A percentile compares a stretch with the other conserved stretches of the same genome.
Conservation (phyloP, 768 basidiomycete species). For the Rhodotorula toruloides region DNA sequence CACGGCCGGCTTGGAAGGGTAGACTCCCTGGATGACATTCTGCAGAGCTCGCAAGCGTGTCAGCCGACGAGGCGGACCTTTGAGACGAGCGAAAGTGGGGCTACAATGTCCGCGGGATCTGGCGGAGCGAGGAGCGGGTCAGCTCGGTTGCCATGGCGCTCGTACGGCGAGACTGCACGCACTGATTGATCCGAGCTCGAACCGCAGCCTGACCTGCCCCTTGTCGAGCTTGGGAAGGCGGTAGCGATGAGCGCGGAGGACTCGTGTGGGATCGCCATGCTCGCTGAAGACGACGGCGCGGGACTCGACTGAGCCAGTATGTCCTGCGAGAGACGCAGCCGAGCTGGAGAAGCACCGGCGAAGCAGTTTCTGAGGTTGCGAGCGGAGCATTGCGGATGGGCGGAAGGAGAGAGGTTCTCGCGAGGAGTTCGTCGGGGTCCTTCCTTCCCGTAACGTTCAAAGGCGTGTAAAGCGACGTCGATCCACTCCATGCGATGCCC, state of each 20-base stretch:
- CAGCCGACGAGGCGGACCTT: too few species aligned
- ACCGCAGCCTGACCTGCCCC: conserved; percentile 30
- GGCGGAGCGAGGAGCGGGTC: neutral
- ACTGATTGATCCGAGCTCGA: conserved; percentile 34
- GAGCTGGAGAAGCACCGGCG: too few species aligned
- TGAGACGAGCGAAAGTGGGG: neutral
- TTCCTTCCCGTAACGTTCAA: too few species aligned
- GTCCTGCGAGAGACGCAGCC: conserved; percentile 7
- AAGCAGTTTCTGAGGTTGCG: too few species aligned
- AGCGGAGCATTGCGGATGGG: too few species aligned
- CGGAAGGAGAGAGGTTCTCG: too few species aligned
- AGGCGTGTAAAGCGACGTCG: too few species aligned
- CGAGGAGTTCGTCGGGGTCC: too few species aligned
- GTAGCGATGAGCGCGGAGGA: conserved; percentile 21
- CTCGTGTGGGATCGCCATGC: conserved; percentile 27
- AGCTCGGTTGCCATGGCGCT: neutral
- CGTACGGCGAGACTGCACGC: neutral
- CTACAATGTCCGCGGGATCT: conserved; percentile 36
- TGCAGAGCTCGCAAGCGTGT: neutral
- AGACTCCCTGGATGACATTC: conserved; percentile 43
- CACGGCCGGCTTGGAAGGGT: conserved; percentile 28
- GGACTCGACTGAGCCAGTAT: conserved; percentile 13
- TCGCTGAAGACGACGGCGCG: conserved; percentile 34
- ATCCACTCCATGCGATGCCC: too few species aligned
- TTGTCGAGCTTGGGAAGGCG: conserved; percentile 20